Evolutionary conservation across 2,329 filamentous ascomycete species (phyloP).

Genomic region (Xylariaceae sp.): DNA sequence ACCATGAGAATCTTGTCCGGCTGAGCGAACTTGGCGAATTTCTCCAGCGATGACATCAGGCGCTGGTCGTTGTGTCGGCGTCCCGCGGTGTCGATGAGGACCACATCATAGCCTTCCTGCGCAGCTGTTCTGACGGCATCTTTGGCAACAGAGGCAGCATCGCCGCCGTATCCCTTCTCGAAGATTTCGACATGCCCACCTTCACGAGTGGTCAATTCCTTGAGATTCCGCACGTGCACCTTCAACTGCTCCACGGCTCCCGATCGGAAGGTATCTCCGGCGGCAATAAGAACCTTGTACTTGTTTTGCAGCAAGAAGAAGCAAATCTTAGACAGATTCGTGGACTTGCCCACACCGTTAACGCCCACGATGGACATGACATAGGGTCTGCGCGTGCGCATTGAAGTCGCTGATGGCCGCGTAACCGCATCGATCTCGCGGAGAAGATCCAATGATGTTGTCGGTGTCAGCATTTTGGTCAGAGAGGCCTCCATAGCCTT

Average conservation of each 20-base stretch:
- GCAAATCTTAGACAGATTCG: constrained; percentile 94
- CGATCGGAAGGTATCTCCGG: constrained; percentile 94
- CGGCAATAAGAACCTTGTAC: constrained; percentile 88
- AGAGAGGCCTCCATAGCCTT: constrained; percentile 87
- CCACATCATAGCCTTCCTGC: constrained; percentile 77
- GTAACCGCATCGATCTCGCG: constrained; percentile 83
- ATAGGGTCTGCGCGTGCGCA: constrained; percentile 70
- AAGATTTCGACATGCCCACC: constrained; percentile 84
- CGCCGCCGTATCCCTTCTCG: constrained; percentile 96
- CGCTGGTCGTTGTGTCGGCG: constrained; percentile 92
- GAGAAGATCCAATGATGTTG: constrained; percentile 87
- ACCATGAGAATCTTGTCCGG: constrained; percentile 99
- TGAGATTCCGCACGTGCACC: constrained; percentile 89
- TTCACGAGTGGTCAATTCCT: constrained; percentile 80
- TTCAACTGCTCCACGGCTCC: constrained; percentile 95
- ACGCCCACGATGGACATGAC: constrained; percentile 98
- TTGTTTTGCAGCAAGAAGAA: constrained; percentile 98
- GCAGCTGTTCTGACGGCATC: constrained; percentile 82
- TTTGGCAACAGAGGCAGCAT: constrained; percentile 90
- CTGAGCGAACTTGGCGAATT: constrained; percentile 92
- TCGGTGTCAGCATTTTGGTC: constrained; percentile 92
- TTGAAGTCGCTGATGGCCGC: constrained; percentile 57
- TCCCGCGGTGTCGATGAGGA: constrained; percentile 93
- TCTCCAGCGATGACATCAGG: constrained; percentile 93
- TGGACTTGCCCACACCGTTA: constrained; percentile 97